A percentile compares a stretch with the other conserved stretches of the same genome.
These are phyloP conservation scores for Hansenula sp. DNA, from an alignment of 1,139 yeast species.

Conservation along the genomic window DNA sequence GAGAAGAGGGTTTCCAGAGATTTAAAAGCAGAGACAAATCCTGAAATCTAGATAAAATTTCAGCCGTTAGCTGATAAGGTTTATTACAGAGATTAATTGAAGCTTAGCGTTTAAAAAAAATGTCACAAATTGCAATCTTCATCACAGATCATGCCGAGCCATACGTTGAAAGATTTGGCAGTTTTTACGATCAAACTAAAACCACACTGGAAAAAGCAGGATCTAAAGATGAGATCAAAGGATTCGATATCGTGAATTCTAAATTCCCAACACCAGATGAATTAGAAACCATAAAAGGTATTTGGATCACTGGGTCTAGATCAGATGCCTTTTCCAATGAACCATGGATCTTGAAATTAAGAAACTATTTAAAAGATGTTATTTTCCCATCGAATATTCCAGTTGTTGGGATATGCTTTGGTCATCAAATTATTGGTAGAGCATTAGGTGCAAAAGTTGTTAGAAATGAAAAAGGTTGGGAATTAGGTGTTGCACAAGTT, in stretches of 20 bases:
- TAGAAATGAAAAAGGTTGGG: slow-evolving; percentile 67
- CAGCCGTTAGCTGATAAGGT: not conserved
- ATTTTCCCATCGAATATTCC: slow-evolving; percentile 29
- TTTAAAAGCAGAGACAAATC: too few relatives aligned
- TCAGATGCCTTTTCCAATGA: slow-evolving; percentile 52
- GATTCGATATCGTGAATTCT: slow-evolving; percentile 42
- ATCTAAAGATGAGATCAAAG: slow-evolving; percentile 25
- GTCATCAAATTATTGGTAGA: slow-evolving; percentile 75
- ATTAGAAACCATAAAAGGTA: slow-evolving; percentile 35
- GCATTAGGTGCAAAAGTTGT: slow-evolving; percentile 60
- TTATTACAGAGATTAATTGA: too few relatives aligned
- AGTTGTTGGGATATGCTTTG: slow-evolving; percentile 73
- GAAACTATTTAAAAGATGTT: slow-evolving; percentile 36
- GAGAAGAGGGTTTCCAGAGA: too few relatives aligned
- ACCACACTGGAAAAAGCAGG: slow-evolving; percentile 27
- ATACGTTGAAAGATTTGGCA: slow-evolving; percentile 37
- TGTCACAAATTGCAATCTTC: slow-evolving; percentile 36
- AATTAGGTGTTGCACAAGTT: slow-evolving; percentile 58
- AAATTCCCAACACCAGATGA: slow-evolving; percentile 35
- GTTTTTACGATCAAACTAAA: slow-evolving; percentile 47
- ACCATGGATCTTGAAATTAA: slow-evolving; percentile 51
- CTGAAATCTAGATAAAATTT: too few relatives aligned
- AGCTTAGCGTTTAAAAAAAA: not conserved
- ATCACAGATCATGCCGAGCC: slow-evolving; percentile 42
- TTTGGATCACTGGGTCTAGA: slow-evolving; percentile 65